Evolutionary conservation across 352 stramenopile species (phyloP).

Genomic region (Globisporangium sylvaticum): DNA sequence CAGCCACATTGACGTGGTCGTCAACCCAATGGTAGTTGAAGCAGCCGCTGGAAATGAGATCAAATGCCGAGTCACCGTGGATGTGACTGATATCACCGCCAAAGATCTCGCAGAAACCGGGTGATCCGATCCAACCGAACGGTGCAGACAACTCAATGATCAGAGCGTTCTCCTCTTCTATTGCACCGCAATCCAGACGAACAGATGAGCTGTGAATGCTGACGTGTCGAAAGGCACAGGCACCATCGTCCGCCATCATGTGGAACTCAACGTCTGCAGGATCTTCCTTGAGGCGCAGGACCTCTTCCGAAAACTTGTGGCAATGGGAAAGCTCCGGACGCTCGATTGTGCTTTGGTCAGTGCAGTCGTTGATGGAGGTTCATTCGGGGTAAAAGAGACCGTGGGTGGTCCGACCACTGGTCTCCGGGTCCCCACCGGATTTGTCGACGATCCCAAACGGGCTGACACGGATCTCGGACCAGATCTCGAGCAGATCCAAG

Average conservation of each 20-base stretch:
- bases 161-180: slow-evolving; percentile 18
- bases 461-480: too few relatives aligned
- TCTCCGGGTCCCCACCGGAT: background rate
- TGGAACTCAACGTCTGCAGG: background rate
- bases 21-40: slow-evolving; percentile 19
- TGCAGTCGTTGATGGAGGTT: slow-evolving; percentile 12
- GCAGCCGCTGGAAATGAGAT: background rate
- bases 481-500: too few relatives aligned
- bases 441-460: too few relatives aligned
- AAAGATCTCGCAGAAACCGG: slow-evolving; percentile 13
- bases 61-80: background rate
- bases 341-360: slow-evolving; percentile 8
- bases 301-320: slow-evolving; percentile 12
- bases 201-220: slow-evolving; percentile 18
- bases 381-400: slow-evolving; percentile 13
- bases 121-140: slow-evolving; percentile 17
- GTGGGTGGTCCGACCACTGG: slow-evolving; percentile 12
- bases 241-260: slow-evolving; percentile 15
- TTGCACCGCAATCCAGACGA: slow-evolving; percentile 10
- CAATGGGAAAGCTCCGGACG: slow-evolving; percentile 18
- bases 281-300: slow-evolving; percentile 1
- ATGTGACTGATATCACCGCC: slow-evolving; percentile 15
- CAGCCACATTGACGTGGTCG: slow-evolving; percentile 8
- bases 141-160: slow-evolving; percentile 17
- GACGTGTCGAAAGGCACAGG: background rate